Evolutionary conservation across 495 filamentous ascomycete species (phyloP).

Genomic region (Penicillium atrosanguineum): DNA sequence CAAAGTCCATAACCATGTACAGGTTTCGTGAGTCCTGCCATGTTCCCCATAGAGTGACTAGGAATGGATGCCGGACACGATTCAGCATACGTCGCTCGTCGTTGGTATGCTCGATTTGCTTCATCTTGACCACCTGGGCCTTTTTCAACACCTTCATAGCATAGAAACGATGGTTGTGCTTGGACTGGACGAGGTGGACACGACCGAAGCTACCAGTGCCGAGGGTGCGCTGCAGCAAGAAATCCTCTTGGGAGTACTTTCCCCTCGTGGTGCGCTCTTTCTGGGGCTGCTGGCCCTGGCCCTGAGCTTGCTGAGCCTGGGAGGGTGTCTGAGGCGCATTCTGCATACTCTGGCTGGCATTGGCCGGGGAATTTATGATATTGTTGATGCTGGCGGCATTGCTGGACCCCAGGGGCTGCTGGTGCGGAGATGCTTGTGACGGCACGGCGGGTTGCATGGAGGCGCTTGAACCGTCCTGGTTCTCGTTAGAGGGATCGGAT

Average conservation of each 20-base stretch:
- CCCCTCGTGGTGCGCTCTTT: conserved; percentile 79
- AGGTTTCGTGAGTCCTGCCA: conserved; percentile 94
- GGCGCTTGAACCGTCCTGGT: conserved; percentile 36
- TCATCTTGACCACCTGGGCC: conserved; percentile 98
- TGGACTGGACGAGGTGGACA: conserved; percentile 93
- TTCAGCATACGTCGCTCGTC: conserved; percentile 94
- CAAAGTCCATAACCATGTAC: conserved; percentile 99
- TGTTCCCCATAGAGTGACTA: conserved; percentile 97
- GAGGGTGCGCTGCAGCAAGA: conserved; percentile 81
- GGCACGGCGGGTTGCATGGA: conserved; percentile 42
- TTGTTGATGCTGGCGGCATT: conserved; percentile 48
- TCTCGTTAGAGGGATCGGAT: conserved; percentile 53
- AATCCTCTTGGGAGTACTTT: conserved; percentile 93
- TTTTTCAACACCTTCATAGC: conserved; percentile 98
- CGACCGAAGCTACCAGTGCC: conserved; percentile 96
- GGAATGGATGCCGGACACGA: conserved; percentile 92
- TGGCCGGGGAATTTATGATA: conserved; percentile 35
- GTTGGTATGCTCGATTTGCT: conserved; percentile 98
- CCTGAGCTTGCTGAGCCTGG: conserved; percentile 12
- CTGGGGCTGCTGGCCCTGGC: conserved; percentile 9
- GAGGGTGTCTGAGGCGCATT: conserved; percentile 13
- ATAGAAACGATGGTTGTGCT: conserved; percentile 96
- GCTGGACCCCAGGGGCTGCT: conserved; percentile 24
- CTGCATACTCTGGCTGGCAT: conserved; percentile 18
- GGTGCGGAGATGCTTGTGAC: conserved; percentile 31